Base-by-base conservation (phyloP, 176 grass and related monocot species). In the Echinochloa phyllopogon region DNA sequence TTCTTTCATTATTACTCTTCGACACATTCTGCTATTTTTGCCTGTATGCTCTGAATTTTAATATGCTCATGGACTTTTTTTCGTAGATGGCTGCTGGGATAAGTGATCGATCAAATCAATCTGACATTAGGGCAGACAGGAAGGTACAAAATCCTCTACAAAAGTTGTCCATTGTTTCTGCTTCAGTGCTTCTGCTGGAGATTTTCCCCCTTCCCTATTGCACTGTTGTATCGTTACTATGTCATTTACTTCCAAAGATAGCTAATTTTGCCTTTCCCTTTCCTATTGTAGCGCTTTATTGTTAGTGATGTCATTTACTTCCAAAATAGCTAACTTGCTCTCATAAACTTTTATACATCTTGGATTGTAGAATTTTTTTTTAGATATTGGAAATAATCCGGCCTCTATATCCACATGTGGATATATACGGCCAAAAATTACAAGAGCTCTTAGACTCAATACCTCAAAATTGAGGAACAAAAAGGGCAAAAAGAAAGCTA, bases 31-130 rank as follows among this genome's bases (percentile, higher is more conserved):
- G 45, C 6, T 89, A 48, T 36, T 82, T 71, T 27, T 25, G 12
- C 25, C n/a, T 83, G 8, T 36, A 60, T 83, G 38, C 55, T 86
- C 61, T 78, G 48, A 75, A 78, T 58, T 77, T 82, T 86, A 1
- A 86, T 65, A 71, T 73, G 49, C 56, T 74, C 3, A 50, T 45
- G 57, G 15, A 74, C 44, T 25, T 74, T 82, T 78, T 69, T 94
- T 33, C 29, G 57, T 89, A 98, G 96, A 98, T 98, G 91, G 96
- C 91, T 86, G 96, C 90, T 69, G 91, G 89, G 56, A 94, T 95
- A 77, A 92, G 89, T 77, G 96, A 98, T 81, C 74, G 83, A 84
- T 93, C 87, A 86, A 85, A 88, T 72, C 96, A 95, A 77, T 90
- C 79, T 87, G 93, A 95, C 40, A 68, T 85, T 42, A 86, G 96